These are phyloP conservation scores for Moricandia moricandioides DNA, from an alignment of 345 rosid genomes.

Conservation along the genomic window DNA sequence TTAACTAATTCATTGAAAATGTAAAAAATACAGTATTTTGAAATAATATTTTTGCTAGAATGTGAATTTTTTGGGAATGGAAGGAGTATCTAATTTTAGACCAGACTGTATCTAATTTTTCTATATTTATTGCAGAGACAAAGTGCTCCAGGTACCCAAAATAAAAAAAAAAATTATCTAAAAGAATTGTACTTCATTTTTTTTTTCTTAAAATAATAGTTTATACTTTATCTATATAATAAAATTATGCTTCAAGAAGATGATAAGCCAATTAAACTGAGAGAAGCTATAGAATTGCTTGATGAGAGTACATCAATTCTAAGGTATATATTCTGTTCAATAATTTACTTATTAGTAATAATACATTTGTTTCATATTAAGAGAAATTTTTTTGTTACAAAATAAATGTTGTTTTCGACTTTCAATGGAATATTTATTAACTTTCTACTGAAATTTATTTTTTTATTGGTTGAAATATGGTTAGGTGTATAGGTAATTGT, in stretches of 20 bases:
- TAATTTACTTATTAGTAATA: neutral
- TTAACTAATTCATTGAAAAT: no score
- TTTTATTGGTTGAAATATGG: no score
- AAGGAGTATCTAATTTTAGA: no score
- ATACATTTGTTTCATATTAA: no score
- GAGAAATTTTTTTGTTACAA: no score
- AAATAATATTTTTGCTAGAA: no score
- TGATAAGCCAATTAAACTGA: neutral
- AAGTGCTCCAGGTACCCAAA: neutral
- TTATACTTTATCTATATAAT: neutral
- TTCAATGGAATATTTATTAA: no score
- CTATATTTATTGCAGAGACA: conserved; percentile 3
- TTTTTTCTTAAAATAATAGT: neutral
- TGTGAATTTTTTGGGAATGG: no score
- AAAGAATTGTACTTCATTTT: neutral
- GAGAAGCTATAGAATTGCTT: neutral
- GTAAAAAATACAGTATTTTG: no score
- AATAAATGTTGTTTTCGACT: no score
- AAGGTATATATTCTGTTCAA: neutral
- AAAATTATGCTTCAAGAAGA: neutral
- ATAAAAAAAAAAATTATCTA: neutral
- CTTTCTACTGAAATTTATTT: no score
- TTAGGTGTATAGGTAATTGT: no score
- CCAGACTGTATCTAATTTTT: neutral
- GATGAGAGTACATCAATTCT: neutral